Evolutionary conservation across 345 rosid species (phyloP).

Genomic region (Pistacia integerrima): DNA sequence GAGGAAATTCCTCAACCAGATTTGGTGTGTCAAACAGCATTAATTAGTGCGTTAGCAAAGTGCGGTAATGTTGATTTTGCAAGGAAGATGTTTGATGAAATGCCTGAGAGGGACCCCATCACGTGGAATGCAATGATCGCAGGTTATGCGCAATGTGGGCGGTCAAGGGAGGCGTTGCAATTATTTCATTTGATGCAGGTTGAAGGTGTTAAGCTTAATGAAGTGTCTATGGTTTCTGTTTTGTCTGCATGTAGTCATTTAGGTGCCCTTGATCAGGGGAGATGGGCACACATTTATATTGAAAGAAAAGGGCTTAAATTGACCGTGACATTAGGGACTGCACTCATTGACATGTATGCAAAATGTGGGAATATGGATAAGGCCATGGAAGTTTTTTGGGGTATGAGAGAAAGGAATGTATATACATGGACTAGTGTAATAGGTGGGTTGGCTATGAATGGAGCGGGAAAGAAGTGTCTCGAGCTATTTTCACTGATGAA

Average conservation of each 20-base stretch:
- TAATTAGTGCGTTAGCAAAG: slow-evolving; percentile 64
- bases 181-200: no score
- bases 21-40: slow-evolving; percentile 60
- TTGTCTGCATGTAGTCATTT: slow-evolving; percentile 62
- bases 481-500: slow-evolving; percentile 57
- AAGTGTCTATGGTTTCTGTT: slow-evolving; percentile 56
- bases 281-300: slow-evolving; percentile 65
- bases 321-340: slow-evolving; percentile 53
- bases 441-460: slow-evolving; percentile 64
- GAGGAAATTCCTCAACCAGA: slow-evolving; percentile 43
- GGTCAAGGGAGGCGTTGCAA: slow-evolving; percentile 43
- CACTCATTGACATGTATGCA: slow-evolving; percentile 61
- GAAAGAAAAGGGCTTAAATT: slow-evolving; percentile 48
- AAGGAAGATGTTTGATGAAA: slow-evolving; percentile 51
- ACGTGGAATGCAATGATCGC: slow-evolving; percentile 70
- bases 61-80: slow-evolving; percentile 55
- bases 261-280: slow-evolving; percentile 63
- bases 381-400: slow-evolving; percentile 59
- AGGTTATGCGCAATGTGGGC: slow-evolving; percentile 54
- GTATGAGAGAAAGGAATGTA: slow-evolving; percentile 56
- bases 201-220: slow-evolving; percentile 56
- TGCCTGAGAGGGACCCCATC: slow-evolving; percentile 54
- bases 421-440: slow-evolving; percentile 64
- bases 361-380: slow-evolving; percentile 55
- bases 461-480: slow-evolving; percentile 48